A percentile compares a stretch with the other conserved stretches of the same genome.
Evolutionary conservation across 2,329 filamentous ascomycete genomes (phyloP).

Genomic region (Ambrosiella beaveri): DNA sequence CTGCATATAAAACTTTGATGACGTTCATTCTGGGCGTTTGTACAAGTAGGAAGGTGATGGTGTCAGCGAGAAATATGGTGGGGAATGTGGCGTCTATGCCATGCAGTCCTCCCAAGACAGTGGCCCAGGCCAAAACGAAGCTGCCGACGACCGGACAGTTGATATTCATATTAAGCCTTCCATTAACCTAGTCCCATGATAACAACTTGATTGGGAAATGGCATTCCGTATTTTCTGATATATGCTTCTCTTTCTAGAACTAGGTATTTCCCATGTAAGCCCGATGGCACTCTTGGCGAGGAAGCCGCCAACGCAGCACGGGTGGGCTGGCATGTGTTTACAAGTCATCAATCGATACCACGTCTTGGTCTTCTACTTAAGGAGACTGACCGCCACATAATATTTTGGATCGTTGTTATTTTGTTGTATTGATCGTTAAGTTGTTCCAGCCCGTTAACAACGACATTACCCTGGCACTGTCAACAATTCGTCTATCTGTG

Average conservation of each 20-base stretch:
- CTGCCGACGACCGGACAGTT: no score
- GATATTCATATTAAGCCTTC: no score
- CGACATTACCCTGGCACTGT: not conserved
- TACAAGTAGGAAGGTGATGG: slow-evolving; percentile 6
- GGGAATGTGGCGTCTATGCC: no score
- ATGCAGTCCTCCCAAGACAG: no score
- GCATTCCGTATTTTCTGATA: not conserved
- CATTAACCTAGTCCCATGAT: no score
- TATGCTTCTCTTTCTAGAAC: not conserved
- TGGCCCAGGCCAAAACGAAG: no score
- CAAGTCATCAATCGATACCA: not conserved
- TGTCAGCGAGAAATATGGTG: not conserved
- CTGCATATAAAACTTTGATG: not conserved
- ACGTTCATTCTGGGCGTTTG: not conserved
- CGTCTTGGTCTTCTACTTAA: not conserved
- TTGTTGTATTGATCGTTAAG: not conserved
- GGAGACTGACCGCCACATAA: not conserved
- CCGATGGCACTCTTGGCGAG: not conserved
- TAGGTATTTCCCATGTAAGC: no score
- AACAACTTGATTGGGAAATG: no score
- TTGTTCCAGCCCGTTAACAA: not conserved
- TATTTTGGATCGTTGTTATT: not conserved
- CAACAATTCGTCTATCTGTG: not conserved
- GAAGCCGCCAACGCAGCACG: not conserved
- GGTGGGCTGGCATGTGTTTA: no score